phyloP scores from a whole-genome alignment of 2,329 filamentous ascomycete genomes.

The Boeremia exigua region DNA sequence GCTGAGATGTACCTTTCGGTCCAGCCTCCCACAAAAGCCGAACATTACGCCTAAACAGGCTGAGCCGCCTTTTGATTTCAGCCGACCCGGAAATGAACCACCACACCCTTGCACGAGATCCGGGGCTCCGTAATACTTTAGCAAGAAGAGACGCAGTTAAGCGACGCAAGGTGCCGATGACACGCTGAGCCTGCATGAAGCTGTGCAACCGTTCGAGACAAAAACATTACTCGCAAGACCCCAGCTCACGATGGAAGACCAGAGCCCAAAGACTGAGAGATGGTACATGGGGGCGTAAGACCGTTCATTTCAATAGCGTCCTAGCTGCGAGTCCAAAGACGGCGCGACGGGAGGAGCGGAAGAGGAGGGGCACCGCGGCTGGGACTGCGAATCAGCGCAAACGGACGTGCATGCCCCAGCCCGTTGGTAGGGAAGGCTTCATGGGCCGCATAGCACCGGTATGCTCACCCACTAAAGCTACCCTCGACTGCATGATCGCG shows the following conservation, averaged over 20 bases:
- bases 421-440: conserved; percentile 7
- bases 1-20: background rate
- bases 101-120: background rate
- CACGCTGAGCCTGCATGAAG: conserved; percentile 7
- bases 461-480: conserved; percentile 2
- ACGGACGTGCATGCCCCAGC: conserved; percentile 11
- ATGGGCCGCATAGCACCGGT: conserved; percentile 7
- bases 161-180: conserved; percentile 10
- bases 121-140: background rate
- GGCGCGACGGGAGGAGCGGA: conserved; percentile 11
- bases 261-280: background rate
- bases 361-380: conserved; percentile 6
- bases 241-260: background rate
- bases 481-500: conserved; percentile 1
- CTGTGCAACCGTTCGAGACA: background rate
- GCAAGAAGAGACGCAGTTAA: background rate
- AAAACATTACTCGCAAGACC: too few species aligned
- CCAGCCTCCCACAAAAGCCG: background rate
- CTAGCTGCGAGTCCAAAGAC: conserved; percentile 5
- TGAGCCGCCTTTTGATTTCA: background rate
- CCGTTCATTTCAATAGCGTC: conserved; percentile 12
- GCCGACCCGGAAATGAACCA: conserved; percentile 8
- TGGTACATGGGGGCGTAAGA: conserved; percentile 1
- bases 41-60: background rate
- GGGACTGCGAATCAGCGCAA: conserved; percentile 10